Base-by-base conservation (phyloP, 164 flowering plant genomes). In the Aristolochia contorta region DNA sequence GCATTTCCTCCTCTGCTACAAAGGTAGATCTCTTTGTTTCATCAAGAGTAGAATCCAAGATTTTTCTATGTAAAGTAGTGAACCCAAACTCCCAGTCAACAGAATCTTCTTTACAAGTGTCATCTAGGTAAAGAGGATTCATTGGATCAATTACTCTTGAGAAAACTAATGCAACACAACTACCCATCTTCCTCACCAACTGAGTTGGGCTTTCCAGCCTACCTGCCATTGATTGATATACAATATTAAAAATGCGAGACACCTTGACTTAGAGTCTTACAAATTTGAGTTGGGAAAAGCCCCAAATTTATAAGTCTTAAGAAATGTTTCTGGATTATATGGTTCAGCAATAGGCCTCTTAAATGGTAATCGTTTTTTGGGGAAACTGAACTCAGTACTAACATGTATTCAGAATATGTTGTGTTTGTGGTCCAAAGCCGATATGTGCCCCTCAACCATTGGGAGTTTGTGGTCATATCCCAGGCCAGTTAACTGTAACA, bases 121-220 rank as follows among this genome's bases (percentile, higher is more conserved):
- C 97, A 72, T 91, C 97, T 65, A 94, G 99, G 69, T 86, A 84
- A 58, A 94, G 76, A 75, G 89, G 96, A 79, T 94, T 94, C 57
- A 79, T 77, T 32, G 97, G 99, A 71, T 90, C 96, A 75, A 94
- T 72, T 4, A 85, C 82, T 79, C 81, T 86, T 55, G 99, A 94
- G 69, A 94, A 91, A 25, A 69, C 85, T 37, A 88, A 73, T 62
- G 99, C 99, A 66, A 94, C 67, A 71, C 68, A 69, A 70, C 89
- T 81, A 41, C 91, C 99, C 96, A 94, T 91, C 84, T 69, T 85
- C 63, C 97, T 77, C 49, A 90, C 69, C 63, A 86, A 65, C 69
- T 78, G 67, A 33, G 67, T 54, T 63, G 99, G 94, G 70, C 77
- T 90, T 69, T 86, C 99, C 75, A 94, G 75, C 74, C 97, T 82